A percentile compares a stretch with the other conserved stretches of the same genome.
phyloP scores from a whole-genome alignment of 73 alveolate species.

The Urostyla sp. region DNA sequence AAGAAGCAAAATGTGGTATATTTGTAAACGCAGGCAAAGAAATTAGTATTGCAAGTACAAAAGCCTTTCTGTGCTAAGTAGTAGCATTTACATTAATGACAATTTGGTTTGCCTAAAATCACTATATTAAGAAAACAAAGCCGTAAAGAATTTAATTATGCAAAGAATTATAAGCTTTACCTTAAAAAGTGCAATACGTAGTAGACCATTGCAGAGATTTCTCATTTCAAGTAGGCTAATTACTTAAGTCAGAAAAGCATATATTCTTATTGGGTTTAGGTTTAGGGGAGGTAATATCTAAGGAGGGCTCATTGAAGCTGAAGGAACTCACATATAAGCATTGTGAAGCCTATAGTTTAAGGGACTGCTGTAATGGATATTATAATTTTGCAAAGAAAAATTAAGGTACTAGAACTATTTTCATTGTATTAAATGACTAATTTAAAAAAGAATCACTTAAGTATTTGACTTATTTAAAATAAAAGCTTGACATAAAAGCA shows the following conservation, averaged over 20 bases:
- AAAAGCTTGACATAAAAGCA: not conserved
- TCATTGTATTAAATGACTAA: slow-evolving; percentile 72
- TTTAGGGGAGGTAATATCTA: slow-evolving; percentile 90
- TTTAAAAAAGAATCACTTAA: not conserved
- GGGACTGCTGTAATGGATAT: slow-evolving; percentile 20
- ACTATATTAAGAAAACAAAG: slow-evolving; percentile 22
- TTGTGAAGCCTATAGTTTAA: slow-evolving; percentile 42
- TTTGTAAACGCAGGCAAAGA: slow-evolving; percentile 94
- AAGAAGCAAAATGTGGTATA: slow-evolving; percentile 85
- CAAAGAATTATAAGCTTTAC: not conserved
- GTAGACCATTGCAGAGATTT: slow-evolving; percentile 15
- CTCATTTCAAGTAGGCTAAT: slow-evolving; percentile 66
- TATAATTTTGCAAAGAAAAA: slow-evolving; percentile 14
- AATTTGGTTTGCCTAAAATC: slow-evolving; percentile 65
- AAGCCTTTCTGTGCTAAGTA: slow-evolving; percentile 79
- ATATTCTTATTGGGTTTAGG: slow-evolving; percentile 93
- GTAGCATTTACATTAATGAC: slow-evolving; percentile 69
- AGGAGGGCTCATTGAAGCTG: slow-evolving; percentile 94
- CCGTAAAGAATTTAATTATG: not conserved
- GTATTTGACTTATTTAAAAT: not conserved
- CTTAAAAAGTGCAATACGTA: slow-evolving; percentile 19
- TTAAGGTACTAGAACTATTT: slow-evolving; percentile 6
- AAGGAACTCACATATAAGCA: slow-evolving; percentile 95
- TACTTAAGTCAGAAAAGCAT: slow-evolving; percentile 60
- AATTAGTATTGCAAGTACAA: slow-evolving; percentile 91